phyloP scores from a whole-genome alignment of 2,329 filamentous ascomycete species.

The Tolypocladium amazonense region DNA sequence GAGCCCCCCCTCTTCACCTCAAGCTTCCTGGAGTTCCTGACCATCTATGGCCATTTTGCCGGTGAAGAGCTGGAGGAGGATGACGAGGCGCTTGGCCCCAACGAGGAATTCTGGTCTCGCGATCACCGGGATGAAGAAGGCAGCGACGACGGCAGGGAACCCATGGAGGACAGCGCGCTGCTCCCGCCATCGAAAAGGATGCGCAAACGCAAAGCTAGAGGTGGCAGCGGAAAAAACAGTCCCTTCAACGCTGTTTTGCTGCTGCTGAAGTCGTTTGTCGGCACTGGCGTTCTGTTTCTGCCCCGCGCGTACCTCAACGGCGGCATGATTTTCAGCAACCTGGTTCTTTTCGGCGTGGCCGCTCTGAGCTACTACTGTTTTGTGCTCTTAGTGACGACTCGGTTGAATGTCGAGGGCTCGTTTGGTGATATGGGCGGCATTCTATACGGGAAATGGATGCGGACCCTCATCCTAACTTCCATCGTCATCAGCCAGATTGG shows the following conservation, averaged over 20 bases:
- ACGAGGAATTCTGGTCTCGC: constrained; percentile 86
- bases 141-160: constrained; percentile 59
- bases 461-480: constrained; percentile 74
- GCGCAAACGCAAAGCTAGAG: constrained; percentile 66
- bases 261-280: constrained; percentile 93
- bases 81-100: constrained; percentile 74
- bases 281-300: constrained; percentile 88
- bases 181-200: constrained; percentile 65
- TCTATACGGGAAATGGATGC: constrained; percentile 85
- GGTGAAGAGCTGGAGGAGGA: constrained; percentile 96
- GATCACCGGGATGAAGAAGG: constrained; percentile 52
- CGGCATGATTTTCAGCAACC: constrained; percentile 92
- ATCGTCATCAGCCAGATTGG: constrained; percentile 94
- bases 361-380: constrained; percentile 94
- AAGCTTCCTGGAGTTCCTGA: constrained; percentile 92
- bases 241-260: constrained; percentile 72
- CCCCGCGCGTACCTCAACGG: constrained; percentile 91
- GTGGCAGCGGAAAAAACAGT: constrained; percentile 64
- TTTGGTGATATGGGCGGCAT: constrained; percentile 95
- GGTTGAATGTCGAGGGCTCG: constrained; percentile 78
- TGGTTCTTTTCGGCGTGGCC: constrained; percentile 80
- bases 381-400: constrained; percentile 79
- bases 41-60: constrained; percentile 93
- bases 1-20: constrained; percentile 61
- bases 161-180: constrained; percentile 80